Evolutionary conservation across 2,329 filamentous ascomycete species (phyloP), one percentile per base, ranked within the genome.

Genomic region (Capronia americana): DNA sequence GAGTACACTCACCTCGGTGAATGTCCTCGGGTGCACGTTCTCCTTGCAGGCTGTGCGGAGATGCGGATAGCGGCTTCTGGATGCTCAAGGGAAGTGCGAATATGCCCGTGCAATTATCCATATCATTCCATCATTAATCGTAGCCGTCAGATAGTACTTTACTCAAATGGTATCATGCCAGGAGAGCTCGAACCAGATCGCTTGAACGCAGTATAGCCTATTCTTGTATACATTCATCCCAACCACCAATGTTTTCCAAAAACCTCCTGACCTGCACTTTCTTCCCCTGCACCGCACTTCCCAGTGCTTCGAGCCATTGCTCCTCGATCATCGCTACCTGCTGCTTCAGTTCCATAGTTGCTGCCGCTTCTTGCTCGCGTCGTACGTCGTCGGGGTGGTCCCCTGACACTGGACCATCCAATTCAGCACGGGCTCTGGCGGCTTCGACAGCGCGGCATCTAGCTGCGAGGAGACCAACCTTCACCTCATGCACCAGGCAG

Each of bases 301-400:
- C 94, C n/a, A 98, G 82, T 4, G 92, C 93, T 73, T 92, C 91
- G 41, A 86, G 84, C 94, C 95, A 98, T 79, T 96, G 92, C 62
- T 92, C 90, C 79, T 97, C 93, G 38, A 98, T 92, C 69, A 93
- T 87, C 34, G 90, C 87, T 1, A 97, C 95, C 79, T 96, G 96
- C 74, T 97, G 94, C 80, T 98, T 95, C 71, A 98, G 79, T 75
- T 97, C 94, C 57, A 89, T 88, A 6, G 93, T 97, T 74, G 97
- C 79, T 63, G 86, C 80, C 41, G 82, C 80, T 74, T 91, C 90
- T 78, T 96, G 92, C 57, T 85, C 84, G n/a, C 80, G 79, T 61
- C 87, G 85, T 24, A 75, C 65, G 34, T 79, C 77, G 26, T 63
- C 41, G 62, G 66, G 60, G 86, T 82, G 63, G 80, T 76, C n/a